Evolutionary conservation across 2,329 filamentous ascomycete species (phyloP).

Genomic region (Penicillium occitanis): DNA sequence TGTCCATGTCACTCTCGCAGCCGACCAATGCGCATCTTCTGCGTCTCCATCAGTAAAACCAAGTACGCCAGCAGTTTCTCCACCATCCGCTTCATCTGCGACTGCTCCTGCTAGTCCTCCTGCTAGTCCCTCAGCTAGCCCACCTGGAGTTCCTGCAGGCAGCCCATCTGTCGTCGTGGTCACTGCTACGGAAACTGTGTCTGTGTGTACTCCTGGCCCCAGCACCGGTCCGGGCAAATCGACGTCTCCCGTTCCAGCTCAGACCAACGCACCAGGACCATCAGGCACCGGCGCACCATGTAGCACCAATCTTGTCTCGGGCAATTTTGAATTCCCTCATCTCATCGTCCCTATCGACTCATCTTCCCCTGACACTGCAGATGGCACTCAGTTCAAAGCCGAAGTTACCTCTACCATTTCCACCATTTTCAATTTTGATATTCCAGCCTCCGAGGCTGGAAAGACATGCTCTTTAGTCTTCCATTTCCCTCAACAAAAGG

Average conservation of each 20-base stretch:
- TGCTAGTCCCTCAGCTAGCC: conserved; percentile 5
- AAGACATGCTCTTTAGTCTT: conserved; percentile 66
- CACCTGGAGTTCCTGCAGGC: neutral
- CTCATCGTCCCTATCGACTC: conserved; percentile 63
- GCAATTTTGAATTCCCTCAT: conserved; percentile 58
- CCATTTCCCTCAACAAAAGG: conserved; percentile 59
- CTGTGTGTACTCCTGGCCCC: conserved; percentile 1
- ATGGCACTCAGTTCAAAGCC: conserved; percentile 58
- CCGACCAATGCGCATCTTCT: conserved; percentile 38
- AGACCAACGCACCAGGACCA: neutral
- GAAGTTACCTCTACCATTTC: conserved; percentile 54
- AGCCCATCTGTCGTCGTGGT: conserved; percentile 15
- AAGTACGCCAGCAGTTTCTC: conserved; percentile 5
- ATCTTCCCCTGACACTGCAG: conserved; percentile 51
- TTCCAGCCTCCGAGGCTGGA: conserved; percentile 54
- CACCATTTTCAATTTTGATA: conserved; percentile 69
- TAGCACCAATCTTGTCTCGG: conserved; percentile 45
- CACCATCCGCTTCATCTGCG: conserved; percentile 19
- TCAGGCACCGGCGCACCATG: conserved; percentile 33
- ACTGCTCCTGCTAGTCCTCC: neutral
- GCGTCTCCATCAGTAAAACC: neutral
- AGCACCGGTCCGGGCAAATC: neutral
- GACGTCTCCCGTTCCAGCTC: conserved; percentile 13
- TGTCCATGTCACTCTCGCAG: conserved; percentile 36
- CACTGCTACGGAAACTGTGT: conserved; percentile 17